Evolutionary conservation across 441 rosid genomes (phyloP).

Genomic region (Adansonia gregorii): DNA sequence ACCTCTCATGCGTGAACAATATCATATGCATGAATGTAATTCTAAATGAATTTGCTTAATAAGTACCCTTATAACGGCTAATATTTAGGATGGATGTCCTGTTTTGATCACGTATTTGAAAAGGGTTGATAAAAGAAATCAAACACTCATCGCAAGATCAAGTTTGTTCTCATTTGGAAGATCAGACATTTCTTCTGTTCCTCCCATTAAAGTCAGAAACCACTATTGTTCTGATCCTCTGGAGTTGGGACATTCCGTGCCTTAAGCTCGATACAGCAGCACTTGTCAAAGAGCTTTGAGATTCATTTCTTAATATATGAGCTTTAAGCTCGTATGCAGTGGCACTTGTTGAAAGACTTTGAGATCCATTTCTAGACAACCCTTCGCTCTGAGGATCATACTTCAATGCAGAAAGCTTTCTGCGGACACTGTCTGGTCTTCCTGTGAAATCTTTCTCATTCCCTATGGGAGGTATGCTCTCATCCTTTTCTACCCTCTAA

Average conservation of each 20-base stretch:
- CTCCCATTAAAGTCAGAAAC: conserved; percentile 21
- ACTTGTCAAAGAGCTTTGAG: conserved; percentile 41
- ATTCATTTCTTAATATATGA: conserved; percentile 42
- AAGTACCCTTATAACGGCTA: conserved; percentile 5
- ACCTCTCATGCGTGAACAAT: conserved; percentile 41
- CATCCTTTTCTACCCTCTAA: conserved; percentile 43
- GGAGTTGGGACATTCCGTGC: conserved; percentile 28
- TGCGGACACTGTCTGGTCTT: conserved; percentile 41
- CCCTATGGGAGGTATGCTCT: conserved; percentile 43
- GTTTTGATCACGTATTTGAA: not conserved
- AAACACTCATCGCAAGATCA: conserved; percentile 51
- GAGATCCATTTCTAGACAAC: conserved; percentile 45
- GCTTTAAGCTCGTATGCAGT: conserved; percentile 41
- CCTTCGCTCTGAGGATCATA: conserved; percentile 33
- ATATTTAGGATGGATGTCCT: not conserved
- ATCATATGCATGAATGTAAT: not conserved
- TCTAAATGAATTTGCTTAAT: not conserved
- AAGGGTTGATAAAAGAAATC: conserved; percentile 2
- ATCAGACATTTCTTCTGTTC: conserved; percentile 31
- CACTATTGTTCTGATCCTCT: conserved; percentile 17
- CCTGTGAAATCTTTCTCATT: conserved; percentile 43
- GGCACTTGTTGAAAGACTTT: conserved; percentile 36
- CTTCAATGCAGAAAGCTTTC: conserved; percentile 36
- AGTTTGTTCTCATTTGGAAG: conserved; percentile 37
- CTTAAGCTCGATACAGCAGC: conserved; percentile 40